Percentiles rank a stretch among this genome's conserved stretches.
Conservation (phyloP, 768 basidiomycete genomes). For the Pleurotus ostreatus region DNA sequence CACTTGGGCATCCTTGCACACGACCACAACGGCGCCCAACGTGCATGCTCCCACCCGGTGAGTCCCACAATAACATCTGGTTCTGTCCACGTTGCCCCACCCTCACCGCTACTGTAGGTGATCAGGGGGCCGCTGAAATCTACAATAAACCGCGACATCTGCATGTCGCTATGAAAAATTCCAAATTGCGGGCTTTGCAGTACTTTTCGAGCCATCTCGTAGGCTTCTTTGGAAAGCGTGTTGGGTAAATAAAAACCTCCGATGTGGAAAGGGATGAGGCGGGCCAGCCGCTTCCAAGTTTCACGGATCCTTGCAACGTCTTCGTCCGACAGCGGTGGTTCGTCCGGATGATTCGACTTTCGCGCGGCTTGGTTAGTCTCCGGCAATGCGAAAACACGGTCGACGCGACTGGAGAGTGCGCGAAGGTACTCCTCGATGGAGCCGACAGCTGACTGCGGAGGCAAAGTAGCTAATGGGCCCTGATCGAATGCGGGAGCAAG, state of each 20-base stretch:
- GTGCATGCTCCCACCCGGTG: slow-evolving; percentile 27
- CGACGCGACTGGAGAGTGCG: slow-evolving; percentile 20
- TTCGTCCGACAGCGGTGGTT: slow-evolving; percentile 15
- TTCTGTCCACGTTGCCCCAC: slow-evolving; percentile 10
- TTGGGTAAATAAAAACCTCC: slow-evolving; percentile 26
- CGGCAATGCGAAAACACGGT: slow-evolving; percentile 17
- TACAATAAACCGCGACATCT: slow-evolving; percentile 25
- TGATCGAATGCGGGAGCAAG: slow-evolving; percentile 21
- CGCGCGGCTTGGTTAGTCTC: slow-evolving; percentile 5
- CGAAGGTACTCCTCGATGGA: slow-evolving; percentile 22
- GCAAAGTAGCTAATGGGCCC: slow-evolving; percentile 18
- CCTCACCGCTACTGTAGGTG: neutral
- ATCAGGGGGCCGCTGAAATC: slow-evolving; percentile 4
- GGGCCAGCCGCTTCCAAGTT: slow-evolving; percentile 20
- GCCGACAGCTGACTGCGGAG: slow-evolving; percentile 18
- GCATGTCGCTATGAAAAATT: slow-evolving; percentile 24
- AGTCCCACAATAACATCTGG: slow-evolving; percentile 12
- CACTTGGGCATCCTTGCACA: slow-evolving; percentile 26
- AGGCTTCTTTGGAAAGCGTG: slow-evolving; percentile 19
- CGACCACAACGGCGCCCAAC: slow-evolving; percentile 26
- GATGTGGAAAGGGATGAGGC: slow-evolving; percentile 21
- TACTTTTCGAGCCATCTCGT: slow-evolving; percentile 18
- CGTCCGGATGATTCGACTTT: slow-evolving; percentile 1
- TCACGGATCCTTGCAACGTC: slow-evolving; percentile 18
- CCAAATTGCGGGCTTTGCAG: slow-evolving; percentile 21